A percentile compares a stretch with the other conserved stretches of the same genome.
phyloP scores from a whole-genome alignment of 228 moss, liverwort and hornwort genomes.

The Sphagnum fallax region DNA sequence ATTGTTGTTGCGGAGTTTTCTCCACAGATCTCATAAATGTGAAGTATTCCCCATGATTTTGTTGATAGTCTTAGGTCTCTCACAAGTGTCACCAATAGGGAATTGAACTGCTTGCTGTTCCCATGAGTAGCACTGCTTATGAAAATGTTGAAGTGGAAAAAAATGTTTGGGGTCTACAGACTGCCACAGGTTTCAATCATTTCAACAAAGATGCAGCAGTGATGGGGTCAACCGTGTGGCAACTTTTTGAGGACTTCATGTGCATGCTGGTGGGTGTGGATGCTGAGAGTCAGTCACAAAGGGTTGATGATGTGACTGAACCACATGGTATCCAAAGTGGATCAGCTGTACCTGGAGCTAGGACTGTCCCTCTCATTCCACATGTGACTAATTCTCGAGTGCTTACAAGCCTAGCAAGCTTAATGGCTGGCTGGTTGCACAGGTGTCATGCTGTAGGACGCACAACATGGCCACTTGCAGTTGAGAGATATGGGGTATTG shows the following conservation, averaged over 20 bases:
- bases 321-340: slow-evolving; percentile 39
- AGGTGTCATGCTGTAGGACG: slow-evolving; percentile 63
- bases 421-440: slow-evolving; percentile 96
- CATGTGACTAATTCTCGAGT: slow-evolving; percentile 68
- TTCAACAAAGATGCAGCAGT: slow-evolving; percentile 74
- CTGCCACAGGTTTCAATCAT: slow-evolving; percentile 45
- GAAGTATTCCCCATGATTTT: too few relatives aligned
- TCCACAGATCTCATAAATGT: too few relatives aligned
- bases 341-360: slow-evolving; percentile 38
- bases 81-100: too few relatives aligned
- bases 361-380: slow-evolving; percentile 62
- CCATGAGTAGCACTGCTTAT: too few relatives aligned
- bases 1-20: too few relatives aligned
- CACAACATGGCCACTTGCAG: slow-evolving; percentile 40
- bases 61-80: too few relatives aligned
- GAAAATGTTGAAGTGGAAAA: too few relatives aligned
- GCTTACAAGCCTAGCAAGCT: slow-evolving; percentile 67
- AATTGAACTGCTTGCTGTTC: too few relatives aligned
- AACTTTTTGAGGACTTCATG: slow-evolving; percentile 87
- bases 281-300: slow-evolving; percentile 38
- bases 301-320: slow-evolving; percentile 48
- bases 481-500: slow-evolving; percentile 82
- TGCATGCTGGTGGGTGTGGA: slow-evolving; percentile 63
- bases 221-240: slow-evolving; percentile 56
- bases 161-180: slow-evolving; percentile 9